These are phyloP conservation scores for Globisporangium megalacanthum DNA, from an alignment of 352 stramenopile genomes.

Conservation along the genomic window DNA sequence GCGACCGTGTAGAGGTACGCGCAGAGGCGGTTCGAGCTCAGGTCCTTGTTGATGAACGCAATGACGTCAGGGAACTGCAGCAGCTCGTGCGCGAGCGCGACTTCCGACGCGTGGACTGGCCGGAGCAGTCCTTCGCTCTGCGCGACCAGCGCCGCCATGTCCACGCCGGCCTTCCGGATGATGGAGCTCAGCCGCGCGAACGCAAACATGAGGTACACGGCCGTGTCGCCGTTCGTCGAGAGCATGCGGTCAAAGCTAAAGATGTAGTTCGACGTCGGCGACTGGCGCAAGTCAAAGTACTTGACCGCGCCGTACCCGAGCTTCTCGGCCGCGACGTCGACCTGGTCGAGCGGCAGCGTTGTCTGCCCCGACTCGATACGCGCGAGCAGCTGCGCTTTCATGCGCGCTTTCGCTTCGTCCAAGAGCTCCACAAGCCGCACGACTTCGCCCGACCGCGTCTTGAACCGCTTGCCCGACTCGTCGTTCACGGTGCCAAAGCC, in stretches of 20 bases:
- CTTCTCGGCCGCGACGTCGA: conserved; percentile 91
- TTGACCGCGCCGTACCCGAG: conserved; percentile 99
- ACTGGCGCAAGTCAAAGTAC: conserved; percentile 99
- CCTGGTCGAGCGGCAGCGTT: conserved; percentile 83
- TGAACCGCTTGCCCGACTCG: conserved; percentile 93
- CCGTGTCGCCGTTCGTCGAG: conserved; percentile 98
- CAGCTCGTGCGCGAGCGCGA: conserved; percentile 92
- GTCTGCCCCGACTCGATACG: conserved; percentile 92
- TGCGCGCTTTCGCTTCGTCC: conserved; percentile 95
- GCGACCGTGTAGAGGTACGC: conserved; percentile 97
- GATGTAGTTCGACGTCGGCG: conserved; percentile 97
- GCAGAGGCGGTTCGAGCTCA: conserved; percentile 97
- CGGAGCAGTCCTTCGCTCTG: conserved; percentile 53
- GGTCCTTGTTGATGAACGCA: conserved; percentile 90
- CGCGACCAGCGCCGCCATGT: conserved; percentile 65
- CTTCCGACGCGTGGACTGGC: conserved; percentile 79
- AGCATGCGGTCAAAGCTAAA: conserved; percentile 99
- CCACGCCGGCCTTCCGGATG: conserved; percentile 90
- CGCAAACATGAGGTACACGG: conserved; percentile 99
- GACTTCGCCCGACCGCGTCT: conserved; percentile 97
- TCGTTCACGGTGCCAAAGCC: conserved; percentile 86
- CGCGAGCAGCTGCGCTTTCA: conserved; percentile 91
- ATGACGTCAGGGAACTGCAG: conserved; percentile 96
- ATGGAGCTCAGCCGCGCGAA: conserved; percentile 98
- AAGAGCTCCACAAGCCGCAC: conserved; percentile 99